Percentiles rank a stretch among this genome's conserved stretches.
These are phyloP conservation scores for Hygrocybe punicea DNA, from an alignment of 768 basidiomycete genomes.

Conservation along the genomic window DNA sequence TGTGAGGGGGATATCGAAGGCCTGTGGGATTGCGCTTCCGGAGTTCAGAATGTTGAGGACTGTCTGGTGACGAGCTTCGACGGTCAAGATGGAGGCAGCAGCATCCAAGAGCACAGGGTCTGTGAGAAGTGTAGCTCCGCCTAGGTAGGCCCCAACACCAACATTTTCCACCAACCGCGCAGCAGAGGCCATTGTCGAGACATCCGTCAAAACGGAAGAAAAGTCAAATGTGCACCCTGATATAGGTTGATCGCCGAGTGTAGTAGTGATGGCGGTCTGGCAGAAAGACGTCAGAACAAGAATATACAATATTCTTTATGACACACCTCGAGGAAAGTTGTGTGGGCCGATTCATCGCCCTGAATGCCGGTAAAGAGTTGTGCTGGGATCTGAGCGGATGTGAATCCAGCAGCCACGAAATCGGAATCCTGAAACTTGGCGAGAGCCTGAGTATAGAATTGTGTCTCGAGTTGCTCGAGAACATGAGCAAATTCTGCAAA, in stretches of 20 bases:
- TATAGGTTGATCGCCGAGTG: slow-evolving; percentile 54
- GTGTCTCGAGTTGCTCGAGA: slow-evolving; percentile 67
- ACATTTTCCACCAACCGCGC: slow-evolving; percentile 76
- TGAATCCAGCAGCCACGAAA: slow-evolving; percentile 65
- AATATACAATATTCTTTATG: too few relatives aligned
- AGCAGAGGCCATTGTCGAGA: slow-evolving; percentile 62
- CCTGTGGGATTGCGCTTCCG: slow-evolving; percentile 57
- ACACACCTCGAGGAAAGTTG: slow-evolving; percentile 49
- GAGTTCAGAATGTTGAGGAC: slow-evolving; percentile 68
- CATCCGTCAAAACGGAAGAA: slow-evolving; percentile 55
- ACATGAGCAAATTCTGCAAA: slow-evolving; percentile 68
- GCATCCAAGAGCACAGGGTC: slow-evolving; percentile 59
- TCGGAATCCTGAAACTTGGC: slow-evolving; percentile 60
- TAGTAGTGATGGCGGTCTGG: slow-evolving; percentile 48
- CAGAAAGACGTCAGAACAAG: too few relatives aligned
- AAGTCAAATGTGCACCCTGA: slow-evolving; percentile 69
- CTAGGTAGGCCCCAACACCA: slow-evolving; percentile 75
- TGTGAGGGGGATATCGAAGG: slow-evolving; percentile 71
- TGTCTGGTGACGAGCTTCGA: slow-evolving; percentile 82
- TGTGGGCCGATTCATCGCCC: slow-evolving; percentile 60
- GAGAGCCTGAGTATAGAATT: slow-evolving; percentile 67
- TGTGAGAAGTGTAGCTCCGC: slow-evolving; percentile 59
- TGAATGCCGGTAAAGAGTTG: slow-evolving; percentile 62
- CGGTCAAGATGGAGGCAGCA: slow-evolving; percentile 72
- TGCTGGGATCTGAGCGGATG: slow-evolving; percentile 48